phyloP scores from a whole-genome alignment of 352 stramenopile species.

The Phytophthora meadii region DNA sequence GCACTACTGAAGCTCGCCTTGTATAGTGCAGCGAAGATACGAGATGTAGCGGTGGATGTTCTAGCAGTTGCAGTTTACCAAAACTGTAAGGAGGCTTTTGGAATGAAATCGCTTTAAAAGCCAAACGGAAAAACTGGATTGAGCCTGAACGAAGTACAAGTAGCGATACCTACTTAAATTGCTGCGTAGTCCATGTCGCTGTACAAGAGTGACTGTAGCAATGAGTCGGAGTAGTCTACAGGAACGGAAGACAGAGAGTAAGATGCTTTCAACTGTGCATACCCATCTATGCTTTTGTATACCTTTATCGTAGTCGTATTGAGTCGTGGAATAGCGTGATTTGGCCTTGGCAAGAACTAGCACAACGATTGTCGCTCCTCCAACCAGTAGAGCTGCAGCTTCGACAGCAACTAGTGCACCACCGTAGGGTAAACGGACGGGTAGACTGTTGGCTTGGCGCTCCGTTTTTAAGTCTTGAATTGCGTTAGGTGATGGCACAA shows the following conservation, averaged over 20 bases:
- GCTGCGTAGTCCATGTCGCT: constrained; percentile 81
- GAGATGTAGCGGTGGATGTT: constrained; percentile 36
- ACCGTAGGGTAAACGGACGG: constrained; percentile 10
- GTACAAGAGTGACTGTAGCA: constrained; percentile 69
- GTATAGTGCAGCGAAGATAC: constrained; percentile 47
- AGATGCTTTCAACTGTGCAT: not conserved
- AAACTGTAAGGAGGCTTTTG: constrained; percentile 53
- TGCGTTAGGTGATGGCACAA: constrained; percentile 1
- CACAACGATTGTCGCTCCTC: constrained; percentile 33
- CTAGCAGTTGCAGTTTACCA: constrained; percentile 45
- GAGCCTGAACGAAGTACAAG: not conserved
- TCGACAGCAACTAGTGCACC: constrained; percentile 37
- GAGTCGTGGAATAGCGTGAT: constrained; percentile 4
- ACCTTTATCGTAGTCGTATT: constrained; percentile 34
- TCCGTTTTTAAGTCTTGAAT: constrained; percentile 10
- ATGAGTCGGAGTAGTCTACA: constrained; percentile 39
- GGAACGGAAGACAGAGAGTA: constrained; percentile 3
- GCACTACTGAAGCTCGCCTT: constrained; percentile 60
- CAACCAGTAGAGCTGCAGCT: constrained; percentile 39
- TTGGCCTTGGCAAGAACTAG: constrained; percentile 36
- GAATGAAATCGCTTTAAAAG: not conserved
- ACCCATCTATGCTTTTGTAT: not conserved
- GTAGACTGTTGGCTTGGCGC: not conserved
- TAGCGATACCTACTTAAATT: constrained; percentile 44
- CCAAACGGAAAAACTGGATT: constrained; percentile 20